Base-by-base conservation (phyloP, 202 grass and related monocot genomes). In the Zizania palustris region DNA sequence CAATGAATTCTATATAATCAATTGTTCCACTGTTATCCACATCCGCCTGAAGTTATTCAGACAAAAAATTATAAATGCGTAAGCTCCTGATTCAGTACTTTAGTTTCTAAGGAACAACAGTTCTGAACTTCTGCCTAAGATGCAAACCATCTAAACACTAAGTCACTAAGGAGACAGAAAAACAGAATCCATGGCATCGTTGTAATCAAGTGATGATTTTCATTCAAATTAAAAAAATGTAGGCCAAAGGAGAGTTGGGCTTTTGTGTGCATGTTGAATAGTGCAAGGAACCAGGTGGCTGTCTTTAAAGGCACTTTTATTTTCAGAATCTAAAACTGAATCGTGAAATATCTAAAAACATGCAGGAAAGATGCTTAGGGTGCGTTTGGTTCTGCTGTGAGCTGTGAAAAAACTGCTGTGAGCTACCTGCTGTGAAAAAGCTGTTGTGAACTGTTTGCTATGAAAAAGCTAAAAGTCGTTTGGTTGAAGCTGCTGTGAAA, bases 1-100 rank as follows among this genome's bases (percentile, higher is more conserved):
- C 88, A 65, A 93, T 93, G 88, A 93, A 93, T 74, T 94, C 92
- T 4, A 82, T 84, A 64, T 94, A 94, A 68, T 94, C 92, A 75
- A 94, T 91, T 14, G 92, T 94, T 41, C 92, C 92, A 59, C 85
- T 91, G 68, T 94, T 91, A 80, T 94, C 88, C 76, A 91, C 82
- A 91, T 91, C 92, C 0, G 92, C 92, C 92, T 94, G 63, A 79
- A 87, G 67, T 82, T 56, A 66, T 73, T 85, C 35, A 75, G 83
- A 87, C 48, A 51, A 63, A 72, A 57, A 9, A 81, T 28, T 75
- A 62, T 21, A 40, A 18, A 53, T 21, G 39, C 40, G 41, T 76
- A 59, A 88, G 56, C 1, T 39, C 48, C 6, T 45, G 28, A 28
- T 28, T 28, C 28, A 28, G 28, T 28, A n/a, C 51, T 59, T 72